Percentiles rank a stretch among this genome's conserved stretches.
phyloP scores from a whole-genome alignment of 225 moss, liverwort and hornwort species.

The Pseudisothecium myosuroides region DNA sequence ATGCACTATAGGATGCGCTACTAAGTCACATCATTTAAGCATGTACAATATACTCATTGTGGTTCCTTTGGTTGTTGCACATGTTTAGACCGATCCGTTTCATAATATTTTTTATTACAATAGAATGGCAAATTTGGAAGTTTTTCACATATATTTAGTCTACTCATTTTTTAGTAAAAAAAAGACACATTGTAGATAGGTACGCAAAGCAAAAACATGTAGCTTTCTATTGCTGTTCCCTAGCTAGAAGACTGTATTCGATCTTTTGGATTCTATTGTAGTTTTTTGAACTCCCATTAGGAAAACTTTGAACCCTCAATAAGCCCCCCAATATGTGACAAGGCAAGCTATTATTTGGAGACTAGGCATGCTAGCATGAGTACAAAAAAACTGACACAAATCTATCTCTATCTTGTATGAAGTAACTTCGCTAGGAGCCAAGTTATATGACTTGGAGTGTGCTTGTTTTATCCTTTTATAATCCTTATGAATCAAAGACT shows the following conservation, averaged over 20 bases:
- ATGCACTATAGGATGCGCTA: rapidly evolving
- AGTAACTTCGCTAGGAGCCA: too few relatives aligned
- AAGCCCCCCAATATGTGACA: too few relatives aligned
- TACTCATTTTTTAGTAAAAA: background rate
- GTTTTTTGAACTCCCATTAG: background rate
- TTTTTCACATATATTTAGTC: background rate
- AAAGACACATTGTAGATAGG: background rate
- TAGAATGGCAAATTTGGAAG: rapidly evolving
- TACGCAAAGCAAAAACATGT: background rate
- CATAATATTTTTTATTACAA: background rate
- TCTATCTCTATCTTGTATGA: too few relatives aligned
- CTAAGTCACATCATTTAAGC: background rate
- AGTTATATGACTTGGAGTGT: too few relatives aligned
- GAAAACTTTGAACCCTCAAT: too few relatives aligned
- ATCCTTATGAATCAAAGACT: too few relatives aligned
- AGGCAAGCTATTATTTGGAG: too few relatives aligned
- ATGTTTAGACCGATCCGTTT: rapidly evolving
- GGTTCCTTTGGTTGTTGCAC: rapidly evolving
- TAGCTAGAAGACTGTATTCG: rapidly evolving
- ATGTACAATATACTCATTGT: background rate
- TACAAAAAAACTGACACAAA: too few relatives aligned
- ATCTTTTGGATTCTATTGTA: background rate
- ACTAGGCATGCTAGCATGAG: too few relatives aligned
- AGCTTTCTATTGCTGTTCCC: background rate
- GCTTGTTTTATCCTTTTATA: too few relatives aligned